Evolutionary conservation across 1,284 basidiomycete genomes (phyloP), one percentile per base, ranked within the genome.

Genomic region (Puccinia coronata): DNA sequence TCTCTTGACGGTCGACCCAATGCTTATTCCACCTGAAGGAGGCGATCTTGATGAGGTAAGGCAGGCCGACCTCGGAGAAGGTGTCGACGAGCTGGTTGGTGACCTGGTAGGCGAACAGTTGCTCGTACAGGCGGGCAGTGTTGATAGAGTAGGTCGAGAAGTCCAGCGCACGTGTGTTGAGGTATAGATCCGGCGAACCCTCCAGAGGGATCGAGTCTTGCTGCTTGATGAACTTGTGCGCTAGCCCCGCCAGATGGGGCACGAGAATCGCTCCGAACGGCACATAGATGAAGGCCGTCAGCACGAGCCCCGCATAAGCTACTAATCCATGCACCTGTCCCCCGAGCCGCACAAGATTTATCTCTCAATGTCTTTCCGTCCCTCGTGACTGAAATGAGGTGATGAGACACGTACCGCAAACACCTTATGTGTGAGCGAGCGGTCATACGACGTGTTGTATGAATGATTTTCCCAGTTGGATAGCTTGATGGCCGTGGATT

Each of bases 101-200:
- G 2, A 98, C 94, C 49, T 92, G 92, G 86, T 92, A 94, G 18
- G 96, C 95, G 86, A 98, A 98, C 89, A 99, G 92, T 88, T 98
- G 95, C 71, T 92, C 91, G 86, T 92, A 91, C 82, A 99, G 89
- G 75, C 96, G 89, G 28, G 85, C 89, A n/a, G 88, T 85, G 83
- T 89, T 88, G 88, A 82, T 88, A 20, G 84, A 76, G 16, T 70
- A 78, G 28, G 83, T 82, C 0, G 85, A 83, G 9, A 82, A 53
- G 23, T 82, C 81, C 31, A 86, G 83, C 14, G 83, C 74, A 41
- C 83, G 67, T 3, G 82, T 78, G 79, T 86, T 84, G 59, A 84
- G 84, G 23, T 86, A 85, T n/a, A 81, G 79, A 31, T 81, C 49
- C n/a, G 85, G 83, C 59, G 85, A 83, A 11, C 82, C 78, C 61